Percentiles rank a stretch among this genome's conserved stretches.
phyloP scores from a whole-genome alignment of 192 early-diverging fungal species.

The Diversispora epigaea region DNA sequence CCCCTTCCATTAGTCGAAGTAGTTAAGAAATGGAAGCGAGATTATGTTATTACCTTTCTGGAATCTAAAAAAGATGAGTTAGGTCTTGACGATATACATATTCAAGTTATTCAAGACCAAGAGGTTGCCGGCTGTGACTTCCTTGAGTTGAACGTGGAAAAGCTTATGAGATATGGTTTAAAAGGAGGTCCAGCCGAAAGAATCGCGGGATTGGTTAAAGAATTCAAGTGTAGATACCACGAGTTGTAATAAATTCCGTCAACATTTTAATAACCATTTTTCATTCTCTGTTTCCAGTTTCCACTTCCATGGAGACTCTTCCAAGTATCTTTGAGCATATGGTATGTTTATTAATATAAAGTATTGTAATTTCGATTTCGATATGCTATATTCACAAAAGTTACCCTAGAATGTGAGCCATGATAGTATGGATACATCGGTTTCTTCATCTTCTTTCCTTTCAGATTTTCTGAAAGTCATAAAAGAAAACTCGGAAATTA shows the following conservation, averaged over 20 bases:
- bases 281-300: too few relatives aligned
- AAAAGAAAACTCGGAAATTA: not conserved
- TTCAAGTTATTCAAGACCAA: not conserved
- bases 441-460: too few relatives aligned
- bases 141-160: not conserved
- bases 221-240: not conserved
- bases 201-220: not conserved
- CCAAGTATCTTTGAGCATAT: too few relatives aligned
- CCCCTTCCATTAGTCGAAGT: conserved; percentile 7
- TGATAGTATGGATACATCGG: too few relatives aligned
- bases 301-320: too few relatives aligned
- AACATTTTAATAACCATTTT: too few relatives aligned
- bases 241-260: too few relatives aligned
- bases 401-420: too few relatives aligned
- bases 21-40: conserved; percentile 9
- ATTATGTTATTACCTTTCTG: not conserved
- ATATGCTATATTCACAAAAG: too few relatives aligned
- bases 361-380: too few relatives aligned
- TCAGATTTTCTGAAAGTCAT: too few relatives aligned
- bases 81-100: not conserved
- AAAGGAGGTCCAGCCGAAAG: conserved; percentile 6
- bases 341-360: too few relatives aligned
- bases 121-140: not conserved
- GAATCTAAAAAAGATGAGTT: not conserved
- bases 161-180: not conserved